Percentiles rank a stretch among this genome's conserved stretches.
Conservation (phyloP, 2,329 filamentous ascomycete species). For the Moelleriella libera region DNA sequence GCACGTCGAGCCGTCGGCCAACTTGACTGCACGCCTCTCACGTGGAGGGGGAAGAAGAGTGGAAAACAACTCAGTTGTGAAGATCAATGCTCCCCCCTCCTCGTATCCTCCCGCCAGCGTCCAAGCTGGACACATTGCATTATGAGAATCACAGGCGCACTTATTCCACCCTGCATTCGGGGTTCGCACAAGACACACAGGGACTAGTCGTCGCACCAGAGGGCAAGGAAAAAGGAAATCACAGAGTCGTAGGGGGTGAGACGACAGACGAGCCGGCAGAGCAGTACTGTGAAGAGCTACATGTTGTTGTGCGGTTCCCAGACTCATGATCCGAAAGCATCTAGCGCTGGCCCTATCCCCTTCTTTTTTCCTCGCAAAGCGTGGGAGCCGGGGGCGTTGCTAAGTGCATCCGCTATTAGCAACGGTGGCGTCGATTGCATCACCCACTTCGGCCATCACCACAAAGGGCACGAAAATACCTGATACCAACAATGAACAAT, state of each 20-base stretch:
- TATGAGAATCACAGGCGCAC: background rate
- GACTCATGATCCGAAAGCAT: background rate
- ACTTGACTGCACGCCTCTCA: background rate
- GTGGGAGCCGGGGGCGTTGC: background rate
- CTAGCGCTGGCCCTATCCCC: background rate
- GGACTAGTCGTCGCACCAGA: background rate
- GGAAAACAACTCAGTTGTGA: too few species aligned
- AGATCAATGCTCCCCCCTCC: too few species aligned
- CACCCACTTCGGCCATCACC: background rate
- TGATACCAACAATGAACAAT: background rate
- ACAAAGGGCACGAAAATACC: background rate
- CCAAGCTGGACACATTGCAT: too few species aligned
- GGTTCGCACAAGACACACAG: background rate
- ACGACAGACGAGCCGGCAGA: too few species aligned
- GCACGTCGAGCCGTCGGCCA: background rate
- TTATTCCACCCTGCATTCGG: background rate
- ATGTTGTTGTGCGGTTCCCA: background rate
- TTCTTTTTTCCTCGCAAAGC: background rate
- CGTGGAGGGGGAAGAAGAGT: background rate
- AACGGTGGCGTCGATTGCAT: slow-evolving; percentile 4
- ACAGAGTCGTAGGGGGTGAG: background rate
- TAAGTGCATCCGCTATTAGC: background rate
- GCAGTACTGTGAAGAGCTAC: background rate
- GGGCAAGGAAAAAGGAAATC: background rate
- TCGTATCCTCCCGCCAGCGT: too few species aligned